phyloP scores from a whole-genome alignment of 768 basidiomycete genomes.

The Collybia nuda region DNA sequence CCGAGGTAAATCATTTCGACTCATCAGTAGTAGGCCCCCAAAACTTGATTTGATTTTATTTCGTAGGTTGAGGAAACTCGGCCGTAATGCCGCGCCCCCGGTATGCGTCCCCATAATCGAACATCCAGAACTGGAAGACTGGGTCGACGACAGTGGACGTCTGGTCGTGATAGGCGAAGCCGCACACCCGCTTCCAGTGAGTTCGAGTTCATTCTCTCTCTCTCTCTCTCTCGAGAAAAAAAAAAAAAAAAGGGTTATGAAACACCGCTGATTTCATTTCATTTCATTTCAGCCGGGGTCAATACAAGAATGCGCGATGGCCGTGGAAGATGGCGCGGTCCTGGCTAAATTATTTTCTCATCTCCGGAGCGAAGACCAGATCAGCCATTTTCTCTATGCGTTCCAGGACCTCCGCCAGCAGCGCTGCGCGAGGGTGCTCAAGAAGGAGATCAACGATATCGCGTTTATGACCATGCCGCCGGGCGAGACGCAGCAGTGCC shows the following conservation, averaged over 20 bases:
- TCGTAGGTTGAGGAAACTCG: constrained; percentile 34
- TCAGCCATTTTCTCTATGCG: constrained; percentile 48
- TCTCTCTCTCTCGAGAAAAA: no score
- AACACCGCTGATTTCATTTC: neutral
- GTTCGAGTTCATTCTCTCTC: constrained; percentile 23
- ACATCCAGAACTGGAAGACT: constrained; percentile 44
- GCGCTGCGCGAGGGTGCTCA: constrained; percentile 40
- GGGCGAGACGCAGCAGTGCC: constrained; percentile 37
- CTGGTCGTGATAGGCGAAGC: constrained; percentile 55
- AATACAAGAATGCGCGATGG: constrained; percentile 47
- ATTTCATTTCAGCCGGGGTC: constrained; percentile 40
- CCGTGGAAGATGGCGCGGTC: constrained; percentile 63
- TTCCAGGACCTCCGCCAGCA: constrained; percentile 54
- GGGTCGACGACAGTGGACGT: constrained; percentile 47
- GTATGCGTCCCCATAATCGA: constrained; percentile 37
- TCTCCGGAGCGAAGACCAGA: constrained; percentile 46
- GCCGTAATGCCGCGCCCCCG: constrained; percentile 29
- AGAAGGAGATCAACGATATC: constrained; percentile 44
- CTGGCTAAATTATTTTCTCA: constrained; percentile 62
- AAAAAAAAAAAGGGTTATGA: neutral
- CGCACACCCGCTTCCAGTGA: constrained; percentile 55
- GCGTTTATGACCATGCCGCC: constrained; percentile 44
- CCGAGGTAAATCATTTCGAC: no score
- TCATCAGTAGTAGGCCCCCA: no score
- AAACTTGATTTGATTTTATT: no score